Base-by-base conservation (phyloP, 176 grass and related monocot species). In the Avena sativa region DNA sequence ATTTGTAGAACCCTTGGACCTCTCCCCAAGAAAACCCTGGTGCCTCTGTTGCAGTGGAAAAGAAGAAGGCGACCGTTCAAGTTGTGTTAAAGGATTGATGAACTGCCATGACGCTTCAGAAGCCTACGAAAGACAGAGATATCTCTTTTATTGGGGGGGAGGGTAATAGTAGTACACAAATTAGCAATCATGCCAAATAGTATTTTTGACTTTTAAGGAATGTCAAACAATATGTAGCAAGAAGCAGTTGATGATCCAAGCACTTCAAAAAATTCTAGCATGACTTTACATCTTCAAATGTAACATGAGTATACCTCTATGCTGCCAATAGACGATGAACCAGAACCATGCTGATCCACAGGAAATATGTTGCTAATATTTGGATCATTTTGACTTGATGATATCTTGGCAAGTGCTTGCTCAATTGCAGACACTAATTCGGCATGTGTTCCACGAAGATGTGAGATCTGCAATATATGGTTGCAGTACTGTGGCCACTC, bases 401-500 rank as follows among this genome's bases (percentile, higher is more conserved):
- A 98, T 91, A 95, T 83, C 83, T 79, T 98, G 40, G 92, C 92
- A 86, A 98, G 96, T 86, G 88, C 87, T 43, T 83, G 90, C 64
- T 98, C 96, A 84, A 98, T 89, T 64, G 79, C 84, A 72, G 89
- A 85, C 89, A 98, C 93, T 91, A 98, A 88, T 32, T 92, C 96
- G 47, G 87, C 63, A 86, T 95, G 93, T 87, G 93, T 88, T 74
- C 90, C 92, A 44, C 96, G 93, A 80, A 98, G 89, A 98, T 98
- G 96, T 82, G 96, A 94, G 86, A 98, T 98, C 91, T 98, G 96
- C 71, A 98, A 83, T 94, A 98, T 94, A 79, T 95, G 96, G 79
- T 98, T 98, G 85, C 96, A 98, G 80, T 98, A 98, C 55, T 94
- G 93, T 56, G 96, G 96, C 93, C 90, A 95, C 79, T 95, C 93